Base-by-base conservation (phyloP, 108 stramenopile genomes). In the Nitzschia putrida region DNA sequence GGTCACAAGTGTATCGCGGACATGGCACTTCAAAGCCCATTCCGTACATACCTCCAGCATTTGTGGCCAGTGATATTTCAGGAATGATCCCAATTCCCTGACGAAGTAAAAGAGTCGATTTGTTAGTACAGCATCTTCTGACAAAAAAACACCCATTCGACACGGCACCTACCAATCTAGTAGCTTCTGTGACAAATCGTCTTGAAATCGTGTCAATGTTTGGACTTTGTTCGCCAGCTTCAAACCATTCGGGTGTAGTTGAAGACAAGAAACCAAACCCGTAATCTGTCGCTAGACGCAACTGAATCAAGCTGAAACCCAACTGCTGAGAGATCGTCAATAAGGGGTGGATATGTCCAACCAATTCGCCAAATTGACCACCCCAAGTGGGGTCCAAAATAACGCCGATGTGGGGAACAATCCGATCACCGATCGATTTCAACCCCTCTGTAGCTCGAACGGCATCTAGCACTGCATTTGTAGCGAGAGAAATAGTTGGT, bases 31-130 rank as follows among this genome's bases (percentile, higher is more conserved):
- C n/a, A 22, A 59, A 60, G 5, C 55, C 71, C 16, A 70, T 41
- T 7, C 43, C 20, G 37, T 68, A 68, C 80, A 71, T 74, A 3
- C 80, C 80, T 22, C 49, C 60, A 16, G 71, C 67, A 26, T 60
- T 40, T 8, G 73, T 66, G 0, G 75, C 40, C 13, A 76, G 20
- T 45, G 54, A 58, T 22, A 81, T 72, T 45, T 81, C 80, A 10
- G 80, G 80, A n/a, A 81, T 71, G 18, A 76, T 37, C 21, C 66
- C 49, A 40, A 81, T 68, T 12, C 71, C 75, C 61, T 63, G 7
- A 21, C 8, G 10, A 23, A 14, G 55, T 54, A 21, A 44, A 47
- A 10, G 44, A 47, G 12, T 22, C 7, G 12, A 38, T 5, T 14
- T 24, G 42, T 21, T 1, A 63, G 29, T 45, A 22, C 14, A n/a